Conservation (phyloP, 768 basidiomycete genomes). For the Trametes cingulata region DNA sequence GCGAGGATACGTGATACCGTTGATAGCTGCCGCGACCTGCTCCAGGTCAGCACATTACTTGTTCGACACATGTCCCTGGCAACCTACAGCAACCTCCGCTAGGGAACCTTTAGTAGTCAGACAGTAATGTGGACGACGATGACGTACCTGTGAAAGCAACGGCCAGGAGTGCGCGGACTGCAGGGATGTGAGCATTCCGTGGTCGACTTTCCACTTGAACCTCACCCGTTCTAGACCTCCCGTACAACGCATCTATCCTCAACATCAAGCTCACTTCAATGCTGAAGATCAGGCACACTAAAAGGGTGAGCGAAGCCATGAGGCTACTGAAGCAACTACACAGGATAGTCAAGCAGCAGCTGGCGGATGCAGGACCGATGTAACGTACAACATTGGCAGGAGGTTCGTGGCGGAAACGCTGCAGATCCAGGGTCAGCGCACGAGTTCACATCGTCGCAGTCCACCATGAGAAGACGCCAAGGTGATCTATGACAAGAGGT, state of each 20-base stretch:
- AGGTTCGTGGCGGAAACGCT: background rate
- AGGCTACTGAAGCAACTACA: background rate
- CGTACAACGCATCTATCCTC: constrained; percentile 23
- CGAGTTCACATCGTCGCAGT: too few species aligned
- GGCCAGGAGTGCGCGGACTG: background rate
- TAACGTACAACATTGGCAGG: background rate
- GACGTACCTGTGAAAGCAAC: background rate
- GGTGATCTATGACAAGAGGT: too few species aligned
- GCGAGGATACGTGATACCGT: background rate
- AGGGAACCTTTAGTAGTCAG: background rate
- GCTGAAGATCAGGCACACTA: constrained; percentile 17
- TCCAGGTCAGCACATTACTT: background rate
- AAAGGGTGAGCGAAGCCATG: background rate
- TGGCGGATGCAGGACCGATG: too few species aligned
- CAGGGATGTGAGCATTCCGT: background rate
- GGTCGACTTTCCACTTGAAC: too few species aligned
- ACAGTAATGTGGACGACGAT: too few species aligned
- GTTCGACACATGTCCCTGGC: background rate
- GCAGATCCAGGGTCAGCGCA: background rate
- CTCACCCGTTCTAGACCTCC: constrained; percentile 10
- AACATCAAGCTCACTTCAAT: constrained; percentile 25
- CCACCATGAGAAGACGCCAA: too few species aligned
- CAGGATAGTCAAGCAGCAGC: background rate
- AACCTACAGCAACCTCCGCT: constrained; percentile 6
- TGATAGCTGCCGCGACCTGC: background rate